These are phyloP conservation scores for Neurospora sp. DNA, from an alignment of 495 filamentous ascomycete genomes.

Conservation along the genomic window DNA sequence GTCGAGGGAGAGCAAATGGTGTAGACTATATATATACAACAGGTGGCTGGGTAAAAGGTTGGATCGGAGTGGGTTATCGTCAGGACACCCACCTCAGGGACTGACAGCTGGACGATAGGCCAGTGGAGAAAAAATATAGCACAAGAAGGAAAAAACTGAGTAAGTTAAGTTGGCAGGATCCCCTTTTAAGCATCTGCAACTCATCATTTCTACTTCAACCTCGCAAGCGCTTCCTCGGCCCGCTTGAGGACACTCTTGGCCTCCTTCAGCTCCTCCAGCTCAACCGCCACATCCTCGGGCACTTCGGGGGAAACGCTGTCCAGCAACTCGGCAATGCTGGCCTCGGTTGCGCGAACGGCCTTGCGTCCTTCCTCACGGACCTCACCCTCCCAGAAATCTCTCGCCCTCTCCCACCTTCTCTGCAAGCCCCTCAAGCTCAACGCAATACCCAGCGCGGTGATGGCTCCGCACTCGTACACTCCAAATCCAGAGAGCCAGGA, in stretches of 20 bases:
- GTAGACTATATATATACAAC: not conserved
- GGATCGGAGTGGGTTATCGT: not conserved
- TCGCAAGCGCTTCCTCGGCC: conserved; percentile 28
- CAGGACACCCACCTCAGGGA: not conserved
- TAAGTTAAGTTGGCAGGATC: not conserved
- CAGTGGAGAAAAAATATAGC: not conserved
- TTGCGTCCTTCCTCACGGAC: conserved; percentile 73
- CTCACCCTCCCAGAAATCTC: conserved; percentile 61
- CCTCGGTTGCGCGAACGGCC: conserved; percentile 60
- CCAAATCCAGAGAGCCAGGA: conserved; percentile 52
- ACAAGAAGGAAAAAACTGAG: not conserved
- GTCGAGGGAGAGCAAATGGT: not conserved
- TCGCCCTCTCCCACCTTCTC: conserved; percentile 63
- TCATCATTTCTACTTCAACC: conserved; percentile 4
- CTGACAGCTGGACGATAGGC: not conserved
- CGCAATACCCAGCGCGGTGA: conserved; percentile 70
- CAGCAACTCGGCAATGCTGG: conserved; percentile 48
- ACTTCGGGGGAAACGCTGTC: conserved; percentile 20
- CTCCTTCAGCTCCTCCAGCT: conserved; percentile 33
- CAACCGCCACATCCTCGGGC: conserved; percentile 18
- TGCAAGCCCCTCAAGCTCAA: conserved; percentile 69
- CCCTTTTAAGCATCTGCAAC: not conserved
- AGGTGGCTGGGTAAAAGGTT: not conserved
- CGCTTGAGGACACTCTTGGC: conserved; percentile 47
- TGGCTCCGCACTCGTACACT: conserved; percentile 66